Evolutionary conservation across 148 eudicot genomes (phyloP).

Genomic region (Rhododendron molle): DNA sequence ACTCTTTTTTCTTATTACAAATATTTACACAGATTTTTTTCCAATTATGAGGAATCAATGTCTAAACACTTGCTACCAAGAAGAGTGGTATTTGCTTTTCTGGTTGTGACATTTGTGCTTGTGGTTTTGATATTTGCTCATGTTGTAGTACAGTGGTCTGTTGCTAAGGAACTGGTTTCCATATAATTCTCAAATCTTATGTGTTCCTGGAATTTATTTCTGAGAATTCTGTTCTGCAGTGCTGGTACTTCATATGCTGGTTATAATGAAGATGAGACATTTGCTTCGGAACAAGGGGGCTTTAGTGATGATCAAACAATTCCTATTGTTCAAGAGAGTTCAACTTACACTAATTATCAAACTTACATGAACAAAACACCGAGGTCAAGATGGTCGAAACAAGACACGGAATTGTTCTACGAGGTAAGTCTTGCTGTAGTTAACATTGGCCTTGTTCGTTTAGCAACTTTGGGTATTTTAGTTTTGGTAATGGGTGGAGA

Average conservation of each 20-base stretch:
- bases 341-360: constrained; percentile 53
- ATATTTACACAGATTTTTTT: not conserved
- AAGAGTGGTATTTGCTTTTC: not conserved
- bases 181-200: not conserved
- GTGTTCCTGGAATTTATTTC: not conserved
- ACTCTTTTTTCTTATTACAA: not conserved
- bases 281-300: constrained; percentile 35
- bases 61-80: not conserved
- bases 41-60: not conserved
- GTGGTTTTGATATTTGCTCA: not conserved
- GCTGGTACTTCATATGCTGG: constrained; percentile 23
- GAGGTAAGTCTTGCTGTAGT: constrained; percentile 36
- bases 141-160: not conserved
- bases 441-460: too few relatives aligned
- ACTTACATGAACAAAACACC: constrained; percentile 50
- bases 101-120: not conserved
- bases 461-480: too few relatives aligned
- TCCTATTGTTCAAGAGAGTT: constrained; percentile 24
- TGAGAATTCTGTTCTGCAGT: constrained; percentile 30
- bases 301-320: constrained; percentile 29
- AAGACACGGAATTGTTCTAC: constrained; percentile 81
- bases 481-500: too few relatives aligned
- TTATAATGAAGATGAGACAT: constrained; percentile 37
- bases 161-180: not conserved
- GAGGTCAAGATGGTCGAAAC: constrained; percentile 62